Percentiles rank a stretch among this genome's conserved stretches.
These are phyloP conservation scores for Hortaea werneckii DNA, from an alignment of 2,329 filamentous ascomycete species.

Conservation along the genomic window DNA sequence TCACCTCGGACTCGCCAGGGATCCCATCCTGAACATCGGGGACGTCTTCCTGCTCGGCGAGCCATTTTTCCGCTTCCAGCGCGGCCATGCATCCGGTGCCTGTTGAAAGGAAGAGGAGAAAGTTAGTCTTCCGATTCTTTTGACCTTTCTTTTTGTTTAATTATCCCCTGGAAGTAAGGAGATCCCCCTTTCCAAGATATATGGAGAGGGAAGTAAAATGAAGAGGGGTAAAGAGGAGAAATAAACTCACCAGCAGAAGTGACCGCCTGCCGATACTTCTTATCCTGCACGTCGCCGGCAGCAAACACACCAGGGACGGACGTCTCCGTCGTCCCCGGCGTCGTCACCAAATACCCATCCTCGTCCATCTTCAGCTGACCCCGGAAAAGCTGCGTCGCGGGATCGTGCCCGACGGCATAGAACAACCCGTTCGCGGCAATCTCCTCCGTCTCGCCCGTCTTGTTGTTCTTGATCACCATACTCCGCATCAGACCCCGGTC, in stretches of 20 bases:
- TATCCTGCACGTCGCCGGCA: conserved; percentile 96
- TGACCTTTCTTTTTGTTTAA: neutral
- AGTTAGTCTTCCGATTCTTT: no score
- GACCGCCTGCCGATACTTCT: conserved; percentile 94
- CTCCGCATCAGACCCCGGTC: conserved; percentile 72
- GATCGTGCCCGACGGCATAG: conserved; percentile 95
- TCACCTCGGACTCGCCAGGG: conserved; percentile 40
- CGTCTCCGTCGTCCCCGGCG: conserved; percentile 79
- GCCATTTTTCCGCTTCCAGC: conserved; percentile 87
- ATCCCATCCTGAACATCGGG: conserved; percentile 33
- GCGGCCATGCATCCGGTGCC: conserved; percentile 92
- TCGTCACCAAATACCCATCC: conserved; percentile 84
- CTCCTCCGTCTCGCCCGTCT: conserved; percentile 68
- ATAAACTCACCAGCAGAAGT: conserved; percentile 73
- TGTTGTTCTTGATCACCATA: conserved; percentile 69
- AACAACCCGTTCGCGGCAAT: conserved; percentile 87
- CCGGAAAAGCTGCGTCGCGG: conserved; percentile 83
- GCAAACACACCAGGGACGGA: conserved; percentile 89
- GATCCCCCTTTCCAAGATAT: no score
- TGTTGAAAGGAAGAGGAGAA: conserved; percentile 25
- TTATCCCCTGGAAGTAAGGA: conserved; percentile 4
- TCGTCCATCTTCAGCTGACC: conserved; percentile 78
- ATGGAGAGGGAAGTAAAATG: no score
- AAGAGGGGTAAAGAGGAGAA: no score
- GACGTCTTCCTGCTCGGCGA: conserved; percentile 66